Conservation (phyloP, 192 early-diverging fungal genomes). For the Chytriomyces hyalinus region DNA sequence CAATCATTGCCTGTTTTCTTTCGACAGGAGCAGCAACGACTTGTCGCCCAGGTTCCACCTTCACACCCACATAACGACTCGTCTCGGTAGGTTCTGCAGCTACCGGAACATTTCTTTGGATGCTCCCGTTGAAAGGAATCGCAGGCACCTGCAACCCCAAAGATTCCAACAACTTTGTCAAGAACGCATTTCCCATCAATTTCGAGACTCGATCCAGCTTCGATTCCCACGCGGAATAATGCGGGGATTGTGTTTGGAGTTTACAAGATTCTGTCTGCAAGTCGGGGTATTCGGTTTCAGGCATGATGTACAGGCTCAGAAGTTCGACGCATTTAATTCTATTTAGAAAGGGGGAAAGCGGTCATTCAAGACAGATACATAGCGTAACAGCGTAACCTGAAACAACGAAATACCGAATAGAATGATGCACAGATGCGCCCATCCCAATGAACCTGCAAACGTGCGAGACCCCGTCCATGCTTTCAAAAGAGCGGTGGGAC, state of each 20-base stretch:
- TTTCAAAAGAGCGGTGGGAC: not conserved
- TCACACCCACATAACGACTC: not conserved
- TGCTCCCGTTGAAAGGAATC: too few species aligned
- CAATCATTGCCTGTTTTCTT: conserved; percentile 9
- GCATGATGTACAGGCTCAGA: not conserved
- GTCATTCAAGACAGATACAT: not conserved
- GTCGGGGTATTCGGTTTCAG: not conserved
- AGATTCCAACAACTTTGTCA: not conserved
- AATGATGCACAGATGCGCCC: not conserved
- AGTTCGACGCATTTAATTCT: conserved; percentile 13
- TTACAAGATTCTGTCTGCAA: not conserved
- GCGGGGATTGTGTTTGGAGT: not conserved
- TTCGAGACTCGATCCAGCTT: not conserved
- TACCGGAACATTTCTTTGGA: not conserved
- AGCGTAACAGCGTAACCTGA: too few species aligned
- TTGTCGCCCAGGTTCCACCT: not conserved
- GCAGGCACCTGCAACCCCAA: not conserved
- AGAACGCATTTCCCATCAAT: not conserved
- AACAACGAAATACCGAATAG: not conserved
- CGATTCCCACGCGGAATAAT: not conserved
- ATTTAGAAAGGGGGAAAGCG: not conserved
- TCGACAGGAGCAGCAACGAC: not conserved
- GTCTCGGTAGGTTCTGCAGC: conserved; percentile 6
- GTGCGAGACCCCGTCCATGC: not conserved
- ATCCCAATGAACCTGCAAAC: not conserved